phyloP scores from a whole-genome alignment of 768 basidiomycete species.

The Leccinum boreale region DNA sequence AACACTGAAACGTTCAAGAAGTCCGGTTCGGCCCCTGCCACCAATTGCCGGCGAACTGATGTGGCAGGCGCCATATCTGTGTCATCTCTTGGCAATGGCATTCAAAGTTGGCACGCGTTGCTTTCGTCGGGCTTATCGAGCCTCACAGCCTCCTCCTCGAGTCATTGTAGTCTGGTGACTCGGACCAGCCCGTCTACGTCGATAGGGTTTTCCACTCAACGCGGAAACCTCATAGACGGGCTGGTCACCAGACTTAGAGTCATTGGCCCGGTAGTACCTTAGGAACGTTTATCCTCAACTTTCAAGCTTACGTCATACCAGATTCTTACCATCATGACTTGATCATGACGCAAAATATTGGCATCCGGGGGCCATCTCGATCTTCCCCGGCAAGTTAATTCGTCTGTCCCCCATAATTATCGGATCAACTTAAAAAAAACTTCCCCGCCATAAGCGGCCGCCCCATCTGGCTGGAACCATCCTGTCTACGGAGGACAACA shows the following conservation, averaged over 20 bases:
- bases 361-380: neutral
- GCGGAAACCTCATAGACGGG: too few relatives aligned
- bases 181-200: too few relatives aligned
- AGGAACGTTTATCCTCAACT: neutral
- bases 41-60: too few relatives aligned
- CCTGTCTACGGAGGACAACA: neutral
- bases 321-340: too few relatives aligned
- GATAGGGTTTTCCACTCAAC: too few relatives aligned
- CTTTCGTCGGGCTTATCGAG: neutral
- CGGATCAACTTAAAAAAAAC: conserved; percentile 8
- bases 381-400: neutral
- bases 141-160: neutral
- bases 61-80: neutral
- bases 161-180: too few relatives aligned
- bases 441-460: neutral
- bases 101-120: neutral
- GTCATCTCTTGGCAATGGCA: neutral
- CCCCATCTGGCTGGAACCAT: neutral
- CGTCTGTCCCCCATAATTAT: neutral
- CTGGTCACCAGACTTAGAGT: too few relatives aligned
- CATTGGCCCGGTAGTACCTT: too few relatives aligned
- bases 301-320: too few relatives aligned
- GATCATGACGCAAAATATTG: neutral
- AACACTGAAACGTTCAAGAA: too few relatives aligned
- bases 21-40: too few relatives aligned